Evolutionary conservation across 1,139 yeast genomes (phyloP), one percentile per base, ranked within the genome.

Genomic region (Candida sanyaensis): DNA sequence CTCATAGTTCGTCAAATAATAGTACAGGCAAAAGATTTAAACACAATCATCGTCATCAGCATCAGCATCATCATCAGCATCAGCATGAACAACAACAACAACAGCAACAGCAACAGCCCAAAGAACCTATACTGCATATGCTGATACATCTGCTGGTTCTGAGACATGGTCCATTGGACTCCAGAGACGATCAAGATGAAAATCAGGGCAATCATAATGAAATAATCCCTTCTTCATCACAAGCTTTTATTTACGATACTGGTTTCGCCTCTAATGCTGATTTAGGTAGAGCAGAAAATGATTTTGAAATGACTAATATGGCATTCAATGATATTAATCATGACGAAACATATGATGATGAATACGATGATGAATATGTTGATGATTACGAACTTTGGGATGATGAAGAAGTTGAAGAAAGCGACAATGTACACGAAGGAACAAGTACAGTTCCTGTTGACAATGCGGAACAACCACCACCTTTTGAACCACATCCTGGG

Each of bases 401-500:
- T 36, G 65, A 58, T 26, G 63, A 61, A 9, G 58, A 54, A 5
- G 49, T 43, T 6, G 40, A 40, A 3, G 33, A 38, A 5, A 21
- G 13, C 8, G 33, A 11, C 28, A 37, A 12, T 9, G 23, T 13
- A 11, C 13, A 24, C 2, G 45, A 30, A 8, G 31, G 37, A 23
- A 28, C 32, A 8, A 40, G 32, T 39, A 32, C 23, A 21, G 26
- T 17, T 31, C 34, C 41, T 36, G 32, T 37, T 6, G 37, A 41
- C 34, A 12, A 28, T 17, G 39, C 12, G 26, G 29, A 37, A 27
- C 72, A 33, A 21, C 73, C 69, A 6, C 75, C 75, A 8, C 64
- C 69, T 2, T 70, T 71, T 53, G 62, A 60, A 41, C 65, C 71
- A 1, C 73, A 61, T 46, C 71, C 75, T 1, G 75, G 75, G 7